Evolutionary conservation across 1,284 basidiomycete genomes (phyloP), one percentile per base, ranked within the genome.

Genomic region (Coniferiporia sulphurascens): DNA sequence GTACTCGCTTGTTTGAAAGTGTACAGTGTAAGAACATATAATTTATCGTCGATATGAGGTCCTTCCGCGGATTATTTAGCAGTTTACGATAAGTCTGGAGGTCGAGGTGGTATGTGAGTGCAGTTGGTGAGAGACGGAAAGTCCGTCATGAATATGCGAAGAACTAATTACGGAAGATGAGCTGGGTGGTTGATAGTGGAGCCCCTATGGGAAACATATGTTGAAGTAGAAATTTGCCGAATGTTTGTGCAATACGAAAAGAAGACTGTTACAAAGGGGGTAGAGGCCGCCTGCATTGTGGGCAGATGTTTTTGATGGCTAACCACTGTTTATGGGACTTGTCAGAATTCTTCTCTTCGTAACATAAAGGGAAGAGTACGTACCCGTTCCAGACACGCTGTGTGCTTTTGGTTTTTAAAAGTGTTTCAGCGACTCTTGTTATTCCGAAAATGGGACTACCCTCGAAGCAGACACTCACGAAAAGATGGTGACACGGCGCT

Each of bases 221-320:
- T 43, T n/a, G 41, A 43, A 3, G 41, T n/a, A 43, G 10, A 7
- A 13, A 2, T 2, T 43, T n/a, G 12, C n/a, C 41, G 41, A 43
- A 43, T 13, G 7, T 43, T 2, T 43, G 12, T 12, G 41, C n/a
- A 12, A n/a, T 3, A 43, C 10, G n/a, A 3, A n/a, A 43, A 43
- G 10, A n/a, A 43, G 27, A 13, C n/a, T 43, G 41, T 76, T 74
- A 93, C 50, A 93, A 73, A 7, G 90, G 89, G 9, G 91, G 91
- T 54, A 93, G 71, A 2, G 86, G 85, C 60, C 91, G 76, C 63
- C 91, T 86, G 71, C 91, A 93, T 64, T 92, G 86, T n/a, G 91
- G 91, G 69, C 91, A 94, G 51, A 93, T 91, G 63, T 90, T 93
- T 89, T 95, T 95, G 73, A 95, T 91, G 45, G 88, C 87, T 65